Evolutionary conservation across 192 early-diverging fungal species (phyloP).

Genomic region (Coemansia sp.): DNA sequence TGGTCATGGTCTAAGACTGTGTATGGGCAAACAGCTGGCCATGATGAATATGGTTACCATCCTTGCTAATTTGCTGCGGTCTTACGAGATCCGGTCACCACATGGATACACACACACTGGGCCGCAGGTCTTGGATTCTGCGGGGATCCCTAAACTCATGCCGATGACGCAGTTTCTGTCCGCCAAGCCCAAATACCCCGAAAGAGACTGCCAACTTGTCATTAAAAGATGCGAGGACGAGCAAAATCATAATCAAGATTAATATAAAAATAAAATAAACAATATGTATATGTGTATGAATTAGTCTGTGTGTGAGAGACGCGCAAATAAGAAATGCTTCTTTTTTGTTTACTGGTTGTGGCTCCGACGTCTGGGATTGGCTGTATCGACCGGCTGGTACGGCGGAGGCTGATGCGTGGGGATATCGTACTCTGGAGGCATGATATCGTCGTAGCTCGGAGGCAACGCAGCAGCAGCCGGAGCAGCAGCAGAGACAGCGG

Average conservation of each 20-base stretch:
- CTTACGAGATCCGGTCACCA: constrained; percentile 22
- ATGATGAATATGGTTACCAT: constrained; percentile 33
- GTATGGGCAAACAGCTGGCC: constrained; percentile 39
- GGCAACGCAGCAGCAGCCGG: constrained; percentile 8
- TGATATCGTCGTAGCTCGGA: constrained; percentile 40
- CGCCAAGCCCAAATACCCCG: constrained; percentile 18
- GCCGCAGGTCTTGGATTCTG: constrained; percentile 8
- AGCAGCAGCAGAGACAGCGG: not conserved
- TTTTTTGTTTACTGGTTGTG: not conserved
- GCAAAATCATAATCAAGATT: not conserved
- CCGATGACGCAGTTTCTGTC: constrained; percentile 20
- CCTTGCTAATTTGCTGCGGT: constrained; percentile 26
- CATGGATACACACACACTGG: constrained; percentile 10
- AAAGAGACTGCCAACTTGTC: constrained; percentile 25
- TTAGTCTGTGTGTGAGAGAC: too few species aligned
- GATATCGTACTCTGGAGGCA: constrained; percentile 35
- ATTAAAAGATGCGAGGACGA: not conserved
- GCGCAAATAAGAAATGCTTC: too few species aligned
- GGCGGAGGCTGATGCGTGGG: constrained; percentile 29
- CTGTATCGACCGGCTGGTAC: constrained; percentile 19
- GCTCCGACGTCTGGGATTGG: not conserved
- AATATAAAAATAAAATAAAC: not conserved
- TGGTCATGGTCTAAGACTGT: constrained; percentile 28
- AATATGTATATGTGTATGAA: too few species aligned
- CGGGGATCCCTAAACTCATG: constrained; percentile 22